Percentiles rank a stretch among this genome's conserved stretches.
phyloP scores from a whole-genome alignment of 257 asterid species.

The Datura wrightii region DNA sequence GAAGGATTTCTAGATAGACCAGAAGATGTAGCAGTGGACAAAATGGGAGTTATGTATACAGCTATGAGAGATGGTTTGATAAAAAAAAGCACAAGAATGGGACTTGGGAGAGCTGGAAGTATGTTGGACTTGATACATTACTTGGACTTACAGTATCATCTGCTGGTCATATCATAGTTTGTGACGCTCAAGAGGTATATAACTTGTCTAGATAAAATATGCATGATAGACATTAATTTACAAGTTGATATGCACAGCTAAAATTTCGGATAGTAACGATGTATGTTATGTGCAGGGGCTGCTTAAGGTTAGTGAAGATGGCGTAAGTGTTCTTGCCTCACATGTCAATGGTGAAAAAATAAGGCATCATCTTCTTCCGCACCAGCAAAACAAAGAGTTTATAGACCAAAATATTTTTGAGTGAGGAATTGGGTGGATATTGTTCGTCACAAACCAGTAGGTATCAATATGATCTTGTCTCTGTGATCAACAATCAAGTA shows the following conservation, averaged over 20 bases:
- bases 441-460: background rate
- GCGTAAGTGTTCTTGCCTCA: constrained; percentile 57
- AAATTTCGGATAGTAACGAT: background rate
- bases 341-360: constrained; percentile 56
- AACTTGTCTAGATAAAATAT: background rate
- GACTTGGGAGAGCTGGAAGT: constrained; percentile 63
- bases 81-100: constrained; percentile 60
- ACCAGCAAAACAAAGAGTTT: background rate
- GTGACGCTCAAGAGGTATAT: constrained; percentile 58
- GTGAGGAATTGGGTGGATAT: no score
- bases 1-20: constrained; percentile 64
- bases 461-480: background rate
- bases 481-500: no score
- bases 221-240: background rate
- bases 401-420: background rate
- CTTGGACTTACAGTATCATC: constrained; percentile 55
- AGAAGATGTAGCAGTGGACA: constrained; percentile 61
- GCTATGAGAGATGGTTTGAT: constrained; percentile 76
- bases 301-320: constrained; percentile 64
- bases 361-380: constrained; percentile 41
- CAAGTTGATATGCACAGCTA: background rate
- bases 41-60: constrained; percentile 55
- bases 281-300: constrained; percentile 55
- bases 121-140: constrained; percentile 38
- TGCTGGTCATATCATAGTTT: constrained; percentile 56